These are phyloP conservation scores for Exophiala sp. DNA, from an alignment of 2,329 filamentous ascomycete species.

Conservation along the genomic window DNA sequence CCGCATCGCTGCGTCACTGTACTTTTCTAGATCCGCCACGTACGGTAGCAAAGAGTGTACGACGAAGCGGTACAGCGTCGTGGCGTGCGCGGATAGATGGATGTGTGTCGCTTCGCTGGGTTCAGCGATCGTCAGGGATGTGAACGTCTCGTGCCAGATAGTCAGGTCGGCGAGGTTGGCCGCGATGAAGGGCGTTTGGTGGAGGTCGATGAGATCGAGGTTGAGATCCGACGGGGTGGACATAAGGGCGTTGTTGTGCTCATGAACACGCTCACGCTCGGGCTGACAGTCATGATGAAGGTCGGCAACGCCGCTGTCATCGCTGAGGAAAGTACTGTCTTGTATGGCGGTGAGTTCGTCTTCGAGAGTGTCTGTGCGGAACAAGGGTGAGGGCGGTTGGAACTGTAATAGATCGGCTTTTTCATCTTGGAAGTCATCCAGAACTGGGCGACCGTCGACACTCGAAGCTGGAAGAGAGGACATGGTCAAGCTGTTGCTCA, in stretches of 20 bases:
- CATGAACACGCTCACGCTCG: neutral
- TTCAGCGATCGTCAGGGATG: neutral
- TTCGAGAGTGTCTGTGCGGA: neutral
- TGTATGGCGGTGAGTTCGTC: slow-evolving; percentile 1
- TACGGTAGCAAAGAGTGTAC: neutral
- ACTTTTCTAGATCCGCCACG: too few relatives aligned
- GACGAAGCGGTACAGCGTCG: slow-evolving; percentile 1
- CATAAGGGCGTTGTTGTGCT: neutral
- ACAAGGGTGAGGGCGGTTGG: neutral
- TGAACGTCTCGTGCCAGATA: neutral
- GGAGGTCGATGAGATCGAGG: neutral
- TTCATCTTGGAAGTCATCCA: neutral
- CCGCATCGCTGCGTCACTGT: too few relatives aligned
- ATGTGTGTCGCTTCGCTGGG: neutral
- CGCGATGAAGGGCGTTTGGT: neutral
- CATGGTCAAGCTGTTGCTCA: neutral
- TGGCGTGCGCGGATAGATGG: neutral
- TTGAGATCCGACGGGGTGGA: too few relatives aligned
- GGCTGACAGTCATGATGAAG: neutral
- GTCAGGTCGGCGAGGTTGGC: neutral
- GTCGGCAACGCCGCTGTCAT: neutral
- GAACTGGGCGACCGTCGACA: neutral
- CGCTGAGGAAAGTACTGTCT: neutral
- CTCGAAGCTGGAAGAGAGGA: neutral
- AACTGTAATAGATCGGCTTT: neutral